Evolutionary conservation across 2,329 filamentous ascomycete genomes (phyloP), one percentile per base, ranked within the genome.

Genomic region (Chrysoporthe austroafricana): DNA sequence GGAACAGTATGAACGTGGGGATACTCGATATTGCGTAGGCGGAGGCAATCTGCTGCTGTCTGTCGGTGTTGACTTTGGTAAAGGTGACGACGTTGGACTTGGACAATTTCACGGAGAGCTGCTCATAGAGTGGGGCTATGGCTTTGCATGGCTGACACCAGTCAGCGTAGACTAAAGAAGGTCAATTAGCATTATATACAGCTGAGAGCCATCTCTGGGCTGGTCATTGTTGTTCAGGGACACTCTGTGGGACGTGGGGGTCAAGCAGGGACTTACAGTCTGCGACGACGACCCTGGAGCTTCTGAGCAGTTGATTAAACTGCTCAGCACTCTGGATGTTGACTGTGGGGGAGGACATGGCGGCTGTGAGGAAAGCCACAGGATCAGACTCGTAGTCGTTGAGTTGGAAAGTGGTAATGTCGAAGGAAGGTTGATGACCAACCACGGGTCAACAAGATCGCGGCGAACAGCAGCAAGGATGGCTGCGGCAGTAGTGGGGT

Each of bases 1-100:
- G 90, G 83, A 93, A 96, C 74, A 97, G 86, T 75, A 98, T 86
- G 79, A 98, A 97, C n/a, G 94, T 97, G 9, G 96, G 96, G 76
- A 95, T 89, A 79, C 88, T 86, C 26, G 88, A 89, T 75, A 98
- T 85, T 71, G 84, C 83, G 81, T 97, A 96, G 72, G 89, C 87
- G 69, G 86, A 77, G 18, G 92, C 88, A 71, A 98, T 87, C 48
- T 92, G 88, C 74, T 88, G 84, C 77, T 96, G 91, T 62, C 85
- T 79, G 73, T 97, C 93, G 69, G 88, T 91, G 83, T 98, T 90
- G 81, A 97, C 86, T 82, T 96, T 97, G 77, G 89, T 88, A 78
- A 98, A 97, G 44, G 90, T 92, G 73, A 97, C 90, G 71, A 86
- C 83, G 73, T 90, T 88, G 18, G 90, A 86, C 63, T 89, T 86